These are phyloP conservation scores for Hypholoma fasciculare DNA, from an alignment of 768 basidiomycete genomes.

Conservation along the genomic window DNA sequence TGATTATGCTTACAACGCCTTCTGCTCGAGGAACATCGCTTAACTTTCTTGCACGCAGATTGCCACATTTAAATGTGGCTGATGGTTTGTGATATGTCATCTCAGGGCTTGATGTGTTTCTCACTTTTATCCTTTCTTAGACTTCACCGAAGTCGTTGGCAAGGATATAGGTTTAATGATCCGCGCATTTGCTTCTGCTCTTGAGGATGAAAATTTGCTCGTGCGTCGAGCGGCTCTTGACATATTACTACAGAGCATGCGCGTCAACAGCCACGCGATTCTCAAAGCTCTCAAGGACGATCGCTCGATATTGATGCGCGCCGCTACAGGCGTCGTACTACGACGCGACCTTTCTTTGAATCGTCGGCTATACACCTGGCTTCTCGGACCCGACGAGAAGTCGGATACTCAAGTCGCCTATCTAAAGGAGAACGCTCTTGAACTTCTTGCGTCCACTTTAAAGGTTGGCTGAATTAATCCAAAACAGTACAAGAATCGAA, in stretches of 20 bases:
- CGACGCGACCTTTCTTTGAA: slow-evolving; percentile 92
- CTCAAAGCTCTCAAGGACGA: slow-evolving; percentile 72
- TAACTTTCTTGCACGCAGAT: slow-evolving; percentile 80
- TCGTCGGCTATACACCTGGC: slow-evolving; percentile 90
- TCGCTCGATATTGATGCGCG: slow-evolving; percentile 79
- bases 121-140: slow-evolving; percentile 28
- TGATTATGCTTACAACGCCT: slow-evolving; percentile 89
- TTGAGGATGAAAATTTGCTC: slow-evolving; percentile 93
- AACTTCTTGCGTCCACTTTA: slow-evolving; percentile 67
- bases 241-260: slow-evolving; percentile 75
- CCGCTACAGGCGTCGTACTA: slow-evolving; percentile 86
- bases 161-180: slow-evolving; percentile 93
- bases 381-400: slow-evolving; percentile 82
- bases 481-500: background rate
- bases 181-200: slow-evolving; percentile 83
- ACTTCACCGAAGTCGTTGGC: slow-evolving; percentile 73
- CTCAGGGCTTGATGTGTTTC: background rate
- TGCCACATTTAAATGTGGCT: slow-evolving; percentile 68
- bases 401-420: slow-evolving; percentile 74
- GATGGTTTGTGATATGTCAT: slow-evolving; percentile 51
- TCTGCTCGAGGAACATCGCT: slow-evolving; percentile 83
- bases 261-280: slow-evolving; percentile 70
- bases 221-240: slow-evolving; percentile 88
- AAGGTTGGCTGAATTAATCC: slow-evolving; percentile 41
- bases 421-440: slow-evolving; percentile 69